Base-by-base conservation (phyloP, 2,329 filamentous ascomycete genomes). In the Claviceps fusiformis region DNA sequence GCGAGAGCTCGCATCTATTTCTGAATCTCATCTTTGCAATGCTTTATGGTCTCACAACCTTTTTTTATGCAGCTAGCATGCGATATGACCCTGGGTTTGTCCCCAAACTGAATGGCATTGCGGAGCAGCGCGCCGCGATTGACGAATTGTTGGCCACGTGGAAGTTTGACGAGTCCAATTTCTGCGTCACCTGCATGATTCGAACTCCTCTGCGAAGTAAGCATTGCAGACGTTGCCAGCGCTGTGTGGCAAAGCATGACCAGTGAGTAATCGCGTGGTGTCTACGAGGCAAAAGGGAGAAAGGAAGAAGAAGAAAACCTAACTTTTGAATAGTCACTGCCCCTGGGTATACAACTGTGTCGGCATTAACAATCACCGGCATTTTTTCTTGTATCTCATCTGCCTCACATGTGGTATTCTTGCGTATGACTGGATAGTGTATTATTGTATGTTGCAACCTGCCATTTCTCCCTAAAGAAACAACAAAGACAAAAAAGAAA, bases 341-440 rank as follows among this genome's bases (percentile, higher is more conserved):
- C 93, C 93, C 0, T 98, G 93, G 93, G 88, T 97, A 29, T 87
- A 95, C 71, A 97, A 96, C 70, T 98, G 93, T 64, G 82, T 98
- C 46, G 93, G 89, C 47, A 81, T 93, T 59, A 97, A 97, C 73
- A 98, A 97, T 68, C 87, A 97, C 65, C 85, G 93, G 15, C 91
- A 96, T 62, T 98, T 98, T 70, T 87, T 96, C 64, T 74, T 96
- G 52, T 98, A 97, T 67, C 79, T 98, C 19, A 73, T 95, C 46
- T 83, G 73, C 63, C 73, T 98, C 59, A 87, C 89, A 54, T 59
- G 87, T 17, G 89, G 89, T 35, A 86, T 97, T 41, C 60, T 87
- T 3, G 63, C 81, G 2, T 85, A 90, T 61, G 80, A 95, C 60
- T 81, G 79, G 67, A 67, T 96, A 43, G 76, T 85, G 24, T 82